These are phyloP conservation scores for Anisogramma anomala DNA, from an alignment of 2,329 filamentous ascomycete species.

Conservation along the genomic window DNA sequence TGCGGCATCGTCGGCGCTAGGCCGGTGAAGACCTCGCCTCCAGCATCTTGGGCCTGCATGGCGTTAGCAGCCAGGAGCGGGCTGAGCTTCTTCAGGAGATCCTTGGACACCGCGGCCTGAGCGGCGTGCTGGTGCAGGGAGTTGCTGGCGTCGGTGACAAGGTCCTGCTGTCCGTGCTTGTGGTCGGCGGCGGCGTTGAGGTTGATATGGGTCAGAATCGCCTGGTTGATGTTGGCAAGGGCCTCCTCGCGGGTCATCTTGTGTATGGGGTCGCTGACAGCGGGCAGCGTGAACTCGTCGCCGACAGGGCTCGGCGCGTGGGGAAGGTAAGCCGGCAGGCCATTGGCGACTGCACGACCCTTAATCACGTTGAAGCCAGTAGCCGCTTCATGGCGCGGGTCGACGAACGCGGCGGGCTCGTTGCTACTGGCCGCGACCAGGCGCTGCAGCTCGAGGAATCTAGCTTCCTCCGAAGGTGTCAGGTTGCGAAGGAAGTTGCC, in stretches of 20 bases:
- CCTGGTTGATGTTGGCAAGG: slow-evolving; percentile 58
- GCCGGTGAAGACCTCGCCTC: slow-evolving; percentile 6
- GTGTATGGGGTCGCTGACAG: slow-evolving; percentile 42
- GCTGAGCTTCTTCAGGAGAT: slow-evolving; percentile 6
- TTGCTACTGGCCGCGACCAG: slow-evolving; percentile 38
- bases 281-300: slow-evolving; percentile 1
- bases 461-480: slow-evolving; percentile 54
- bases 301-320: slow-evolving; percentile 24
- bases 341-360: slow-evolving; percentile 53
- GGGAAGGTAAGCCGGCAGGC: slow-evolving; percentile 51
- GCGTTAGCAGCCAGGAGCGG: not conserved
- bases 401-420: slow-evolving; percentile 44
- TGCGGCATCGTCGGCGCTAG: slow-evolving; percentile 11
- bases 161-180: not conserved
- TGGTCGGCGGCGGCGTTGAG: slow-evolving; percentile 29
- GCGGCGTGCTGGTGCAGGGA: slow-evolving; percentile 5
- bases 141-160: slow-evolving; percentile 1
- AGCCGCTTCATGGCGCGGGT: slow-evolving; percentile 41
- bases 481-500: slow-evolving; percentile 67
- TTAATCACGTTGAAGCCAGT: slow-evolving; percentile 52
- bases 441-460: slow-evolving; percentile 58
- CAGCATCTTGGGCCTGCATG: not conserved
- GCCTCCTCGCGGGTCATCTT: slow-evolving; percentile 58
- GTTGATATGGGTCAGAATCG: slow-evolving; percentile 49
- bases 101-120: slow-evolving; percentile 8